A percentile compares a stretch with the other conserved stretches of the same genome.
phyloP scores from a whole-genome alignment of 345 rosid genomes.

The Acer campestre region DNA sequence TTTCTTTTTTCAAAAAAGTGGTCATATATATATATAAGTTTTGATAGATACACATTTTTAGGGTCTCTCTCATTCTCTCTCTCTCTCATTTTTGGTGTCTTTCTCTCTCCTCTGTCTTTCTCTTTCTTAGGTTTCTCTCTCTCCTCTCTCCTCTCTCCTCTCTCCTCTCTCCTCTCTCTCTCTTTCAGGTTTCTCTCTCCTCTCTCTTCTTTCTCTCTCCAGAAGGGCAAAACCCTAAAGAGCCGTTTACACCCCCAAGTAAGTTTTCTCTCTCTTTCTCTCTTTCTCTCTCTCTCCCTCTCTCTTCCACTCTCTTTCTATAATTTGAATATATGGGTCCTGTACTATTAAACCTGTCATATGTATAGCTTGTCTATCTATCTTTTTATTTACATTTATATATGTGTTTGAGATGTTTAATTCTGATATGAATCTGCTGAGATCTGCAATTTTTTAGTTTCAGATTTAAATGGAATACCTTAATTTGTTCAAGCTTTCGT shows the following conservation, averaged over 20 bases:
- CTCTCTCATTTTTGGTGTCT: conserved; percentile 24
- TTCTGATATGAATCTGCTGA: conserved; percentile 17
- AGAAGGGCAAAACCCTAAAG: conserved; percentile 84
- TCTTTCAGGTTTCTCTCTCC: conserved; percentile 56
- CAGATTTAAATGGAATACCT: conserved; percentile 26
- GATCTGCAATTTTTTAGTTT: conserved; percentile 41
- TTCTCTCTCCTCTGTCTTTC: conserved; percentile 47
- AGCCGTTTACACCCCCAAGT: conserved; percentile 81
- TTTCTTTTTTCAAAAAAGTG: neutral
- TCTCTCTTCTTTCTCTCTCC: conserved; percentile 70
- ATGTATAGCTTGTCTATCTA: neutral
- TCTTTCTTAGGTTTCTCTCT: conserved; percentile 43
- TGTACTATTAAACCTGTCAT: conserved; percentile 40
- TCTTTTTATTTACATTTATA: conserved; percentile 13
- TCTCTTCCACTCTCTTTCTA: conserved; percentile 46
- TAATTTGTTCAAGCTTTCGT: conserved; percentile 8
- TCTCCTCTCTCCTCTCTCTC: conserved; percentile 54
- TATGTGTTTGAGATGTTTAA: neutral
- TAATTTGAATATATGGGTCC: conserved; percentile 67
- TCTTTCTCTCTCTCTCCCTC: conserved; percentile 41
- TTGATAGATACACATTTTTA: conserved; percentile 32
- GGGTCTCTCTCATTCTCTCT: conserved; percentile 46
- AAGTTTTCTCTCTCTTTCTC: conserved; percentile 84
- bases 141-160: conserved; percentile 39
- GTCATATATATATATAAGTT: neutral